Percentiles rank a stretch among this genome's conserved stretches.
These are phyloP conservation scores for Cubamyces lactineus DNA, from an alignment of 768 basidiomycete species.

Conservation along the genomic window DNA sequence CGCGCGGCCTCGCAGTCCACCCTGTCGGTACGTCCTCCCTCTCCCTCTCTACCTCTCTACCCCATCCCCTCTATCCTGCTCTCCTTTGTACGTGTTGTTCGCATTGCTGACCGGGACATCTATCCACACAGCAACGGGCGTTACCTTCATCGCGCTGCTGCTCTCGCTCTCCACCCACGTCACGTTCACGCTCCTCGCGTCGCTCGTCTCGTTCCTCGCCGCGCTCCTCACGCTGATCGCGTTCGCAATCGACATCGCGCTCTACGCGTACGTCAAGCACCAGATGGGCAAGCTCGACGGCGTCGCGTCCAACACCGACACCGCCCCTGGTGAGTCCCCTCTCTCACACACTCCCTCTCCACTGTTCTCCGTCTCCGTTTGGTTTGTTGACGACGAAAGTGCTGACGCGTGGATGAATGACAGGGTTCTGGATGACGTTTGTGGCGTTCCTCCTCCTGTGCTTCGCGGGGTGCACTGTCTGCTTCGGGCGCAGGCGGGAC, in stretches of 20 bases:
- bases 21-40: slow-evolving; percentile 61
- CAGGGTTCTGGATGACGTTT: slow-evolving; percentile 80
- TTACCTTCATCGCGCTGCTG: slow-evolving; percentile 66
- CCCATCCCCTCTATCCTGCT: neutral
- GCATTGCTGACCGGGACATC: no score
- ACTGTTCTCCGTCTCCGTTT: no score
- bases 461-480: slow-evolving; percentile 69
- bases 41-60: neutral
- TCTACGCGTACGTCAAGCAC: slow-evolving; percentile 63
- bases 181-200: slow-evolving; percentile 45
- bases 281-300: slow-evolving; percentile 54
- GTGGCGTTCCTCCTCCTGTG: slow-evolving; percentile 63
- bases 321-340: slow-evolving; percentile 60
- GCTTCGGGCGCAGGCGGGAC: slow-evolving; percentile 64
- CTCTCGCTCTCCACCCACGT: slow-evolving; percentile 64
- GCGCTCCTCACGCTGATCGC: slow-evolving; percentile 69
- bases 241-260: slow-evolving; percentile 77
- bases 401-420: slow-evolving; percentile 1
- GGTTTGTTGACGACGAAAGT: no score
- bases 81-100: neutral
- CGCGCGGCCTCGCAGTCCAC: slow-evolving; percentile 72
- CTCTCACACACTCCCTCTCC: no score
- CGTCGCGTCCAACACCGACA: slow-evolving; percentile 49
- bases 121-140: slow-evolving; percentile 44
- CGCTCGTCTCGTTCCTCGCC: slow-evolving; percentile 65